phyloP scores from a whole-genome alignment of 2,329 filamentous ascomycete species.

The Phaeoacremonium minimum region DNA sequence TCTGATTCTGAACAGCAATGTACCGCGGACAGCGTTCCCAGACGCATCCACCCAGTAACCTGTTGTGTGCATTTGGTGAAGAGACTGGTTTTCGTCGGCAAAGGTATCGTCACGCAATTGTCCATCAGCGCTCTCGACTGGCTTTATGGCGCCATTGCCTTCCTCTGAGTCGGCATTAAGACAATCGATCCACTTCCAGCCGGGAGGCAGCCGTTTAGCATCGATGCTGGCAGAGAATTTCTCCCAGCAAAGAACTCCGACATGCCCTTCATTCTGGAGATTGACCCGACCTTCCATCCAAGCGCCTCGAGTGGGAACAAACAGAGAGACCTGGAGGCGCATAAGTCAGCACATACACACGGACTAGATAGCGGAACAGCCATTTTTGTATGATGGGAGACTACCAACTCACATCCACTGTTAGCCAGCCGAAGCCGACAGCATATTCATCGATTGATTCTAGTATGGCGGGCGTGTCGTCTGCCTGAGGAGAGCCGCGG shows the following conservation, averaged over 20 bases:
- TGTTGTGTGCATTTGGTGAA: conserved; percentile 48
- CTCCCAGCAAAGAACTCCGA: conserved; percentile 86
- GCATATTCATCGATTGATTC: conserved; percentile 74
- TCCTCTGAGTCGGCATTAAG: conserved; percentile 32
- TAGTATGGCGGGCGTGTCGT: conserved; percentile 38
- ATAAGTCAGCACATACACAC: no score
- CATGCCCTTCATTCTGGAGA: conserved; percentile 81
- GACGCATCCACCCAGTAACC: conserved; percentile 73
- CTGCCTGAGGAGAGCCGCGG: conserved; percentile 35
- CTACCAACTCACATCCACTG: conserved; percentile 82
- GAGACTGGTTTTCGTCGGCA: conserved; percentile 44
- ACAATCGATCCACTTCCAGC: conserved; percentile 76
- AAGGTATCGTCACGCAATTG: conserved; percentile 20
- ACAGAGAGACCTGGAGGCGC: no score
- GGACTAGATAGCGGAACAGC: no score
- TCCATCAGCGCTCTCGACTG: conserved; percentile 21
- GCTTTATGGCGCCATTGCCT: conserved; percentile 8
- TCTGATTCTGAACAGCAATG: conserved; percentile 72
- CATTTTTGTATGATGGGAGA: no score
- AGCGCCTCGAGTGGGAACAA: conserved; percentile 69
- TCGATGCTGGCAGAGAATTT: conserved; percentile 90
- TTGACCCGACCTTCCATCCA: conserved; percentile 79
- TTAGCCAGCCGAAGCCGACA: conserved; percentile 83
- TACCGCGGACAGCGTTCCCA: conserved; percentile 66
- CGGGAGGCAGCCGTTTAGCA: conserved; percentile 65